A percentile compares a stretch with the other conserved stretches of the same genome.
Conservation (phyloP, 2,329 filamentous ascomycete species). For the Cladosporium phlei region DNA sequence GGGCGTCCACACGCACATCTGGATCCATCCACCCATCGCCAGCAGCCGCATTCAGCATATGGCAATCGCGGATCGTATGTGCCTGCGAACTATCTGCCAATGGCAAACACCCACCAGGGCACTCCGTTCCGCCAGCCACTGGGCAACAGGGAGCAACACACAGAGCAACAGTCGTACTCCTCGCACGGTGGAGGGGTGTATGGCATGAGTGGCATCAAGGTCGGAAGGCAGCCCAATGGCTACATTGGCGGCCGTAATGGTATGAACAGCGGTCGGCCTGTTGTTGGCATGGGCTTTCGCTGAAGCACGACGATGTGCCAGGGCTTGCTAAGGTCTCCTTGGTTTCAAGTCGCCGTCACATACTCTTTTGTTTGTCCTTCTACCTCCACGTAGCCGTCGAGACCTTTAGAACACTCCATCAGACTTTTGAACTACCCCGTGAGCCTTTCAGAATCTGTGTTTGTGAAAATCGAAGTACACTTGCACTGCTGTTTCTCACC, state of each 20-base stretch:
- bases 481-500: too few relatives aligned
- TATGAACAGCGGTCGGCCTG: conserved; percentile 4
- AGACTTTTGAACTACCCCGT: too few relatives aligned
- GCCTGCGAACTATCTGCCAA: background rate
- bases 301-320: too few relatives aligned
- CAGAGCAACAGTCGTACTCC: conserved; percentile 24
- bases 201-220: conserved; percentile 28
- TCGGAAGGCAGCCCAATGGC: conserved; percentile 24
- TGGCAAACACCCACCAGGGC: conserved; percentile 12
- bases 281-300: conserved; percentile 6
- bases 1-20: background rate
- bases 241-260: conserved; percentile 1
- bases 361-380: too few relatives aligned
- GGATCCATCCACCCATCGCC: background rate
- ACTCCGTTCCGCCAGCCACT: conserved; percentile 33
- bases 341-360: too few relatives aligned
- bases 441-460: too few relatives aligned
- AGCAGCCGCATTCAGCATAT: conserved; percentile 2
- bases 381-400: too few relatives aligned
- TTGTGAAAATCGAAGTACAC: too few relatives aligned
- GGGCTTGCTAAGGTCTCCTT: too few relatives aligned
- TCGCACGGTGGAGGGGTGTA: conserved; percentile 30
- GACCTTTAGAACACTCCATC: too few relatives aligned
- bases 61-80: background rate
- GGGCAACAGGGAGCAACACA: conserved; percentile 23